Base-by-base conservation (phyloP, 371 early-diverging fungal genomes). In the Mucor mucedo region DNA sequence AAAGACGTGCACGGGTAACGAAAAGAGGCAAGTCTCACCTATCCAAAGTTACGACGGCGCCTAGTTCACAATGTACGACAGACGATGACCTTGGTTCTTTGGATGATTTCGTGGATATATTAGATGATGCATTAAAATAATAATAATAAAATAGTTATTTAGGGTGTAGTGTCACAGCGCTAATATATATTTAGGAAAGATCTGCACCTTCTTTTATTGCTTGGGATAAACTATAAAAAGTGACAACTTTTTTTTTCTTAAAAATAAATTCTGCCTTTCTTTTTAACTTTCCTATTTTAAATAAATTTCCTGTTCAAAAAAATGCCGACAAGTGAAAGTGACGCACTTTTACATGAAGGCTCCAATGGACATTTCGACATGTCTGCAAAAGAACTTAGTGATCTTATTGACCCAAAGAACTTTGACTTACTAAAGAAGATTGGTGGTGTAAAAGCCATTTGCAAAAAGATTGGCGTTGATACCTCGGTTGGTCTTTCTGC, bases 371-470 rank as follows among this genome's bases (percentile, higher is more conserved):
- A 52, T 27, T 89, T 84, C 73, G 82, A 71, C 41, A 76, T 87
- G 14, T 59, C 75, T 2, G 67, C 80, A 4, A 76, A 80, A 55
- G 77, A 87, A 57, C 72, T 90, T 44, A 56, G 73, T 14, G 68
- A 76, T 5, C 63, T 92, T 56, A 76, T 91, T 45, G 92, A 93
- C 69, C 88, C 90, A 30, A 92, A 91, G 72, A 84, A 85, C 72
- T 82, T 83, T 29, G 84, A 84, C 4, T 65, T 76, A n/a, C 84
- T 92, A 2, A 70, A 76, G 29, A 72, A 87, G 52, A 70, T 90
- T 29, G 94, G 94, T 41, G 94, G 93, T 16, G 66, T 77, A 5
- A 73, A 82, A 5, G 70, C 75, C 42, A 77, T 94, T 39, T 81
- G 84, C 61, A 70, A 84, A 69, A 82, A 79, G 30, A 78, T 94